Base-by-base conservation (phyloP, 768 basidiomycete genomes). In the Russula olivacea region DNA sequence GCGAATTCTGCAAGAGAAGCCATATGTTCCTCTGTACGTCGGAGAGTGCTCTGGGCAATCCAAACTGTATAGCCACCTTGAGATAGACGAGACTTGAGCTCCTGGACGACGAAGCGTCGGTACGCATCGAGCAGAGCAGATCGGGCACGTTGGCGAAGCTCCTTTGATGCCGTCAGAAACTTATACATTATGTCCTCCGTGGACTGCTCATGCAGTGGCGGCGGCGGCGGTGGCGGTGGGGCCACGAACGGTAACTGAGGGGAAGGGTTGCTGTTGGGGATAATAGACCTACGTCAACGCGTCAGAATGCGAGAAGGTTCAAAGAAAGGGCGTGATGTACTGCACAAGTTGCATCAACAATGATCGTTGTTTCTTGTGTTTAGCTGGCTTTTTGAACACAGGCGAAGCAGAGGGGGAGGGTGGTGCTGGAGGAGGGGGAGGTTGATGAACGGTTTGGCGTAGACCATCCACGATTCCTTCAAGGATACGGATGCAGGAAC, bases 341-440 rank as follows among this genome's bases (percentile, higher is more conserved):
- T 64, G 63, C 53, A 89, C 82, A 45, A 91, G 75, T 8, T 85
- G 81, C 80, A 85, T 87, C 53, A 89, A 76, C 63, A 90, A 71
- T 17, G 89, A 90, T 49, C 84, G 79, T 68, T 87, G 84, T 67
- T 83, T 87, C 74, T 86, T 88, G 67, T 89, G 86, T 65, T 80
- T 81, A 47, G 75, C 69, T 3, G 67, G 67, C 68, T 77, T 81
- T 48, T 68, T 68, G 45, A 75, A 56, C 55, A 70, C 68, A 10
- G 72, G 68, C 41, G 74, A 68, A 36, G 63, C 48, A 36, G 65
- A 48, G 8, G 66, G 45, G 36, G 53, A 40, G 14, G 67, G 63
- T 4, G 69, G 48, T 41, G 65, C 49, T 2, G 59, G 40, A 15
- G 47, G 76, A 51, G 70, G 52, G 59, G 51, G 72, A 66, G 56